These are phyloP conservation scores for Bolboschoenoplectus hybrid DNA, from an alignment of 202 grass and related monocot species.

Conservation along the genomic window DNA sequence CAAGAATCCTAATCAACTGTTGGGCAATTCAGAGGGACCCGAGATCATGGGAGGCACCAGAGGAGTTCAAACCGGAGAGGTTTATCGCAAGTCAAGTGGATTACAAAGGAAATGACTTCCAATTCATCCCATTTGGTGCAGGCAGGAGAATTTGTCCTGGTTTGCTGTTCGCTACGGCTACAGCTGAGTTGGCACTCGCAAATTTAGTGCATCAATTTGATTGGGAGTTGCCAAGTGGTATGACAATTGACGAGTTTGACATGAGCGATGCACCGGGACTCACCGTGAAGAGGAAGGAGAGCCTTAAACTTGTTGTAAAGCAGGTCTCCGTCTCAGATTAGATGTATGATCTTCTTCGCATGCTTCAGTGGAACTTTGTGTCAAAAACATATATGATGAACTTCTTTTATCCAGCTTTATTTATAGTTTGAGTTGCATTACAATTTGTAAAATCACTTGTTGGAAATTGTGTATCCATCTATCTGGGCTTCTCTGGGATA, in stretches of 20 bases:
- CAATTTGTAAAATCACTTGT: too few relatives aligned
- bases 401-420: too few relatives aligned
- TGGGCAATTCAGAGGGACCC: slow-evolving; percentile 31
- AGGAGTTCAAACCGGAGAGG: slow-evolving; percentile 38
- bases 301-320: not conserved
- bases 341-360: not conserved
- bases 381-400: not conserved
- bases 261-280: slow-evolving; percentile 16
- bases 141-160: slow-evolving; percentile 44
- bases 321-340: not conserved
- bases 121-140: slow-evolving; percentile 35
- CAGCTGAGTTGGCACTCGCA: not conserved
- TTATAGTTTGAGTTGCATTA: too few relatives aligned
- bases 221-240: slow-evolving; percentile 28
- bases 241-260: not conserved
- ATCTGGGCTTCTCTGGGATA: not conserved
- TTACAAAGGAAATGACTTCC: slow-evolving; percentile 39
- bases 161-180: slow-evolving; percentile 14
- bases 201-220: slow-evolving; percentile 39
- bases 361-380: not conserved
- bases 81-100: slow-evolving; percentile 23
- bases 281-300: not conserved
- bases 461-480: not conserved
- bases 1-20: slow-evolving; percentile 32
- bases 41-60: slow-evolving; percentile 25